Conservation (phyloP, 2,329 filamentous ascomycete species). For the Aureobasidium leucospermi region DNA sequence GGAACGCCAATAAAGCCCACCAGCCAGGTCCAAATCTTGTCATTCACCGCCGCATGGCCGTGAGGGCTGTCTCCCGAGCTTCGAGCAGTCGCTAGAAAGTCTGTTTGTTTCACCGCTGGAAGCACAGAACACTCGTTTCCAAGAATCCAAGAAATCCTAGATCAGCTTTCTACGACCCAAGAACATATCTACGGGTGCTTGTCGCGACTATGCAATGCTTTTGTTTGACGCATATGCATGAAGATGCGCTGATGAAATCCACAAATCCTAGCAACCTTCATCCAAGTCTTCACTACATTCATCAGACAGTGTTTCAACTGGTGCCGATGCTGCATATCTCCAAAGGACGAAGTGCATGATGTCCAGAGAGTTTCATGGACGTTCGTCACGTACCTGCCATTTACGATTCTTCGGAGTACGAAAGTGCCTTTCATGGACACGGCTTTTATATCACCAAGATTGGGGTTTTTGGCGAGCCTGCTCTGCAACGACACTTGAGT, state of each 20-base stretch:
- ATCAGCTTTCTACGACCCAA: background rate
- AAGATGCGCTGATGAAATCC: background rate
- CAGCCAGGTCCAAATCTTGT: slow-evolving; percentile 1
- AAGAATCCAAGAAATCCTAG: background rate
- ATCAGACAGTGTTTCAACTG: too few relatives aligned
- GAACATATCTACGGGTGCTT: background rate
- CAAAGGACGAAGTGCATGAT: too few relatives aligned
- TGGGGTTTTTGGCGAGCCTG: too few relatives aligned
- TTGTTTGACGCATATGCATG: background rate
- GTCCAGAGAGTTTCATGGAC: too few relatives aligned
- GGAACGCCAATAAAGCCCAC: background rate
- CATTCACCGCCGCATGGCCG: background rate
- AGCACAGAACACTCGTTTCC: slow-evolving; percentile 5
- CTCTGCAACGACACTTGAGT: too few relatives aligned
- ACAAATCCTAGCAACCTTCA: background rate
- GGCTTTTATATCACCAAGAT: too few relatives aligned
- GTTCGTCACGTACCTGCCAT: too few relatives aligned
- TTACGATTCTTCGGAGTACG: too few relatives aligned
- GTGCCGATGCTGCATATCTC: too few relatives aligned
- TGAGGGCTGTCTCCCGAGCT: background rate
- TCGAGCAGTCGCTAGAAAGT: background rate
- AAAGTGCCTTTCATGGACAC: too few relatives aligned
- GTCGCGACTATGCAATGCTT: background rate
- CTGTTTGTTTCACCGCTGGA: background rate
- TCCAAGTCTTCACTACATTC: too few relatives aligned